These are phyloP conservation scores for Choanephora cucurbitarum DNA, from an alignment of 371 early-diverging fungal species.

Conservation along the genomic window DNA sequence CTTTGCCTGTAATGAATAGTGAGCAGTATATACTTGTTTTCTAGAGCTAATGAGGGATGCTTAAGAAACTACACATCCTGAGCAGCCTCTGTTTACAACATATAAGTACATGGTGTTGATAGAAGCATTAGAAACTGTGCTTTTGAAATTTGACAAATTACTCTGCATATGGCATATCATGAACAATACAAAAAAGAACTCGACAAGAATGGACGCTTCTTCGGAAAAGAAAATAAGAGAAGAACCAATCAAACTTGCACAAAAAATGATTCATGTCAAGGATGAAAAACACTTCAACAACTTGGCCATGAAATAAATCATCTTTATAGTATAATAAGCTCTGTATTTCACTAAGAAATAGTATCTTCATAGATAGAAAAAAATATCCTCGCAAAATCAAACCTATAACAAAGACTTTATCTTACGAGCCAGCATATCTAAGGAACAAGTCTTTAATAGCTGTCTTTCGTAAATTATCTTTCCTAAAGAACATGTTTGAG, in stretches of 20 bases:
- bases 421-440: too few species aligned
- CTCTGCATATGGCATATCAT: constrained; percentile 7
- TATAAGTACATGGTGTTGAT: not conserved
- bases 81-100: not conserved
- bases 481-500: not conserved
- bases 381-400: too few species aligned
- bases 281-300: not conserved
- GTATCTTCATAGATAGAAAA: too few species aligned
- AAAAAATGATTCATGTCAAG: not conserved
- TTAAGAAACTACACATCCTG: not conserved
- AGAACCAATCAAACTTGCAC: not conserved
- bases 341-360: too few species aligned
- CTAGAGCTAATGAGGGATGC: not conserved
- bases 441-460: too few species aligned
- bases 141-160: not conserved
- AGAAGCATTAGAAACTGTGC: not conserved
- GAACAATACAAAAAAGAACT: not conserved
- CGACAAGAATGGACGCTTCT: not conserved
- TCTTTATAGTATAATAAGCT: too few species aligned
- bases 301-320: not conserved
- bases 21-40: not conserved
- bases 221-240: not conserved
- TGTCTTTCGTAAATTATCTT: too few species aligned
- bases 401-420: not conserved
- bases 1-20: constrained; percentile 1